These are phyloP conservation scores for Cladosporium oxysporum DNA, from an alignment of 2,329 filamentous ascomycete species.

Conservation along the genomic window DNA sequence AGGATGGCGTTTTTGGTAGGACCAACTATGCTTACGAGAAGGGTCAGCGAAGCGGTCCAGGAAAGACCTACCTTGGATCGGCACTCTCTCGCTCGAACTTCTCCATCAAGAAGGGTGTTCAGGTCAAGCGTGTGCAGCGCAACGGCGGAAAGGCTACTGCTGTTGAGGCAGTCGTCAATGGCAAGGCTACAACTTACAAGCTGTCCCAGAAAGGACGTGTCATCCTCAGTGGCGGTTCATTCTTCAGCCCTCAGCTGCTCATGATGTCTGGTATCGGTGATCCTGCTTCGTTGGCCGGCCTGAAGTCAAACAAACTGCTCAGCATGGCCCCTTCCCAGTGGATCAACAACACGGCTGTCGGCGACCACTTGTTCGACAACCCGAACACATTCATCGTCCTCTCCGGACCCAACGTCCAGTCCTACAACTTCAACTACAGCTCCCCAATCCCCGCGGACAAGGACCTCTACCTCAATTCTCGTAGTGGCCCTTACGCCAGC, in stretches of 20 bases:
- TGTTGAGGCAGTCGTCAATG: conserved; percentile 46
- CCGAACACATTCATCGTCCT: conserved; percentile 47
- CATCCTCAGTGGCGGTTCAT: conserved; percentile 59
- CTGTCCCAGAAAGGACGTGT: conserved; percentile 43
- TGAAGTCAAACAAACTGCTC: conserved; percentile 42
- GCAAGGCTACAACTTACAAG: conserved; percentile 35
- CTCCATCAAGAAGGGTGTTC: conserved; percentile 46
- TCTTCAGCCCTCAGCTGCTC: conserved; percentile 59
- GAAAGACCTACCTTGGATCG: conserved; percentile 52
- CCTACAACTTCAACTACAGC: conserved; percentile 52
- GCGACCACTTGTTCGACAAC: conserved; percentile 56
- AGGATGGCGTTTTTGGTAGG: conserved; percentile 52
- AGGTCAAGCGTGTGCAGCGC: conserved; percentile 50
- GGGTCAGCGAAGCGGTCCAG: conserved; percentile 54
- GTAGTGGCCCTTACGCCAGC: conserved; percentile 56
- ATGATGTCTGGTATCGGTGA: conserved; percentile 59
- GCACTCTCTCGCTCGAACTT: conserved; percentile 48
- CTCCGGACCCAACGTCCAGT: conserved; percentile 55
- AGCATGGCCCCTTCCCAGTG: conserved; percentile 42
- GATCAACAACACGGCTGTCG: conserved; percentile 54
- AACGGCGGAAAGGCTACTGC: conserved; percentile 44
- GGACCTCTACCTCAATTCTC: conserved; percentile 49
- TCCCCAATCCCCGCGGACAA: conserved; percentile 46
- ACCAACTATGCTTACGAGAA: conserved; percentile 52
- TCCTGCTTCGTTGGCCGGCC: conserved; percentile 35